Conservation (phyloP, 2,329 filamentous ascomycete species). For the Aspergillus pseudoglaucus region DNA sequence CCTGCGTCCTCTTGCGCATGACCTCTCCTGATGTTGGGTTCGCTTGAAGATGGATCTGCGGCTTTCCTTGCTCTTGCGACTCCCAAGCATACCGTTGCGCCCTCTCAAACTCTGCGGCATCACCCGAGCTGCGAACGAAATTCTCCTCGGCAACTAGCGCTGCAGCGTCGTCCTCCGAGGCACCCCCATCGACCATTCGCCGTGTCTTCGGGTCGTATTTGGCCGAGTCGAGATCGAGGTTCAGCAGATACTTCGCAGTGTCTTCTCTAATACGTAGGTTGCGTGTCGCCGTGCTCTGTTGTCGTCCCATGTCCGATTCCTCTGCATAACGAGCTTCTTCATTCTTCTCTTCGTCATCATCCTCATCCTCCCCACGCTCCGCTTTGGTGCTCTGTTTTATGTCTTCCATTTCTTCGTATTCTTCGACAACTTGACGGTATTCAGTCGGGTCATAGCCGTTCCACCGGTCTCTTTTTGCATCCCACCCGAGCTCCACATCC, state of each 20-base stretch:
- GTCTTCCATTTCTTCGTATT: slow-evolving; percentile 80
- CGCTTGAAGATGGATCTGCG: slow-evolving; percentile 84
- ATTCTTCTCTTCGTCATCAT: slow-evolving; percentile 43
- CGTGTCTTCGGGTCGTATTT: slow-evolving; percentile 97
- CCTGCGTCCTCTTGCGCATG: slow-evolving; percentile 69
- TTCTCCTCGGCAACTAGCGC: slow-evolving; percentile 86
- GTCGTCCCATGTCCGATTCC: slow-evolving; percentile 91
- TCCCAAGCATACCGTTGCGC: slow-evolving; percentile 94
- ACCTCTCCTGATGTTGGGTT: slow-evolving; percentile 93
- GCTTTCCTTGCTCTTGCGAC: slow-evolving; percentile 72
- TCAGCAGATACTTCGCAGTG: slow-evolving; percentile 92
- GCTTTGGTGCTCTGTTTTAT: slow-evolving; percentile 54
- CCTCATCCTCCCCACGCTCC: slow-evolving; percentile 39
- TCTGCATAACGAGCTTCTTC: slow-evolving; percentile 69
- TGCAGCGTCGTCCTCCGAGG: slow-evolving; percentile 71
- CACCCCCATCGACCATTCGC: slow-evolving; percentile 79
- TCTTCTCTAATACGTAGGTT: slow-evolving; percentile 92
- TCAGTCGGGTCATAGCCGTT: slow-evolving; percentile 92
- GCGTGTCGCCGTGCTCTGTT: slow-evolving; percentile 82
- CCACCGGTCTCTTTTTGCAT: slow-evolving; percentile 96
- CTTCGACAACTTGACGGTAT: slow-evolving; percentile 79
- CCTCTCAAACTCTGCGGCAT: slow-evolving; percentile 85
- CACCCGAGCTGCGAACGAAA: slow-evolving; percentile 80
- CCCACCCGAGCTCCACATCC: slow-evolving; percentile 84
- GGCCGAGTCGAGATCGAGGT: slow-evolving; percentile 90